Evolutionary conservation across 257 asterid genomes (phyloP), one percentile per base, ranked within the genome.

Genomic region (Nicotiana benthamiana): DNA sequence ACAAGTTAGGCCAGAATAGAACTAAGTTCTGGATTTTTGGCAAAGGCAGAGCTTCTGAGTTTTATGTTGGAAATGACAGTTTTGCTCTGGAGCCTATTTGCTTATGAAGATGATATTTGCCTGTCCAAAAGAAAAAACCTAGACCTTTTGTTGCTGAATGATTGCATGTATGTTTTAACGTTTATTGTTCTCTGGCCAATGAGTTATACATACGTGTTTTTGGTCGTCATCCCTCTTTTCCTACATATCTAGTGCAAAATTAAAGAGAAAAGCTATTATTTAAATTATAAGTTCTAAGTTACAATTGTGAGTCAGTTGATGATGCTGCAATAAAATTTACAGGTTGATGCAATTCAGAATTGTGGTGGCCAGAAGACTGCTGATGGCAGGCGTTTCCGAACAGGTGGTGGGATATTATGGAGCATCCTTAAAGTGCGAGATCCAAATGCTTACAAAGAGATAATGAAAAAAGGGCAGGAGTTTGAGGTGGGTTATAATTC

Each of bases 311-410:
- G 13, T 46, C 59, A 70, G 59, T 24, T 72, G 40, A 72, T 72
- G 36, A 70, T 70, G 77, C 2, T 72, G 77, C 10, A 5, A 22
- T 46, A 22, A 70, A 70, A 63, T 56, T 18, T 89, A 83, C 86
- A 94, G 99, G 98, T 96, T 77, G 96, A 94, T 79, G 99, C 97
- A 66, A 91, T 96, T 85, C 98, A 89, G 89, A 89, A 91, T 66
- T 94, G 97, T 89, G 99, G 98, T 36, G 98, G 99, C 46, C 97
- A 96, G 87, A 92, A 90, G 88, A 92, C 97, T 46, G 83, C 86
- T 16, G 97, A 90, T 87, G 97, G 97, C 26, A 82, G 81, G 80
- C 97, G 97, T 30, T 86, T 59, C 46, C 93, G 97, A 51, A 87
- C 27, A 59, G 97, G 97, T 66, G 97, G 99, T 77, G 98, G 99